phyloP scores from a whole-genome alignment of 1,284 basidiomycete species.

The Puccinia horiana region DNA sequence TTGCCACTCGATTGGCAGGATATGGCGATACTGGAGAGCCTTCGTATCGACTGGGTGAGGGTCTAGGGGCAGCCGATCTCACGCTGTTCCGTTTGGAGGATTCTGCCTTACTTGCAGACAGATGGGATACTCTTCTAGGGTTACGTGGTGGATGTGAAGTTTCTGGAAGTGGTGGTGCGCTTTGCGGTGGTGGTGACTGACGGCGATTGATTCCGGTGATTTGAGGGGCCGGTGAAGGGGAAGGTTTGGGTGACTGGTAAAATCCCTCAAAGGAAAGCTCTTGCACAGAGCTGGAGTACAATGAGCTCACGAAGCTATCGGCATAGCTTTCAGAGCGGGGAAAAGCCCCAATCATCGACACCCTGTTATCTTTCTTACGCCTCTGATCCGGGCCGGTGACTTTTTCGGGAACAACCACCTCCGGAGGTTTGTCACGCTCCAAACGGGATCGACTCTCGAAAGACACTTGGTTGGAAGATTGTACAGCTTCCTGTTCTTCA shows the following conservation, averaged over 20 bases:
- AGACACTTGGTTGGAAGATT: not conserved
- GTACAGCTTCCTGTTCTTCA: not conserved
- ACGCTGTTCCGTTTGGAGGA: not conserved
- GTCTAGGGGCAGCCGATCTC: not conserved
- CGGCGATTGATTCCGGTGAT: too few species aligned
- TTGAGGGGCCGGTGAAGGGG: not conserved
- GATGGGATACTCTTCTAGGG: not conserved
- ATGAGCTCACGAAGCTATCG: slow-evolving; percentile 29
- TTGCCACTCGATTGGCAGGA: not conserved
- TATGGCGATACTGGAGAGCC: not conserved
- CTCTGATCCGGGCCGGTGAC: too few species aligned
- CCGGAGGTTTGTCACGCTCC: not conserved
- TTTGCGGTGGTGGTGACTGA: not conserved
- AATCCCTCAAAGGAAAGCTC: not conserved
- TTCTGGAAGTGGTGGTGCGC: not conserved
- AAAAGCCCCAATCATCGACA: slow-evolving; percentile 41
- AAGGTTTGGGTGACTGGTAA: not conserved
- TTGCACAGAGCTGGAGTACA: slow-evolving; percentile 5
- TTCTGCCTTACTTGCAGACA: not conserved
- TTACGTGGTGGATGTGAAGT: not conserved
- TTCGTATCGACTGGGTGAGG: not conserved
- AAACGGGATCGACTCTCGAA: not conserved
- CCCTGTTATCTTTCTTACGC: not conserved
- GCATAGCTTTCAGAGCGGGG: slow-evolving; percentile 39
- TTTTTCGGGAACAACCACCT: not conserved